These are phyloP conservation scores for Termitomyces sp. DNA, from an alignment of 768 basidiomycete genomes.

Conservation along the genomic window DNA sequence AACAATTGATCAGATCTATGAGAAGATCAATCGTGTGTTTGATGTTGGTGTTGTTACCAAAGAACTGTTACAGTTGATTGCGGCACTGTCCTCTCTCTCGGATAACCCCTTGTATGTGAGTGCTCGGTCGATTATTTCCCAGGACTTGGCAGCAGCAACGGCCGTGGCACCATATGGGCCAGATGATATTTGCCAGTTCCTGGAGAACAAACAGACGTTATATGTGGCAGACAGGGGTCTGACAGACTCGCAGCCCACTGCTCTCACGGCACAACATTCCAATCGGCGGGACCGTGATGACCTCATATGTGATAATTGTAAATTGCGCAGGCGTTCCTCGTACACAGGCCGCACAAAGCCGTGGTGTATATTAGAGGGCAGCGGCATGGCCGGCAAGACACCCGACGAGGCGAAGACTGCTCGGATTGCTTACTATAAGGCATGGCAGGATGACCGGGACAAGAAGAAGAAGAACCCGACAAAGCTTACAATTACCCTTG, in stretches of 20 bases:
- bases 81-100: no score
- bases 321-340: not conserved
- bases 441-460: not conserved
- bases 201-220: not conserved
- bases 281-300: not conserved
- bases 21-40: no score
- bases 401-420: not conserved
- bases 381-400: not conserved
- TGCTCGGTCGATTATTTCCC: not conserved
- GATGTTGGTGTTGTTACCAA: no score
- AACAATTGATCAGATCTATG: no score
- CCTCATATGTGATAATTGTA: not conserved
- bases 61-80: no score
- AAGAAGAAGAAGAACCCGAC: not conserved
- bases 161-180: not conserved
- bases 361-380: not conserved
- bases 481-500: not conserved
- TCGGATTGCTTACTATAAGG: not conserved
- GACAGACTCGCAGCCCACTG: not conserved
- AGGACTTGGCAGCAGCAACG: not conserved
- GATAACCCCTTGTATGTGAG: not conserved
- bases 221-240: not conserved
- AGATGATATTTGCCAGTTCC: not conserved
- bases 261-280: not conserved
- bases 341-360: not conserved